A percentile compares a stretch with the other conserved stretches of the same genome.
These are phyloP conservation scores for Taiozyma sp. DNA, from an alignment of 1,139 yeast species.

Conservation along the genomic window DNA sequence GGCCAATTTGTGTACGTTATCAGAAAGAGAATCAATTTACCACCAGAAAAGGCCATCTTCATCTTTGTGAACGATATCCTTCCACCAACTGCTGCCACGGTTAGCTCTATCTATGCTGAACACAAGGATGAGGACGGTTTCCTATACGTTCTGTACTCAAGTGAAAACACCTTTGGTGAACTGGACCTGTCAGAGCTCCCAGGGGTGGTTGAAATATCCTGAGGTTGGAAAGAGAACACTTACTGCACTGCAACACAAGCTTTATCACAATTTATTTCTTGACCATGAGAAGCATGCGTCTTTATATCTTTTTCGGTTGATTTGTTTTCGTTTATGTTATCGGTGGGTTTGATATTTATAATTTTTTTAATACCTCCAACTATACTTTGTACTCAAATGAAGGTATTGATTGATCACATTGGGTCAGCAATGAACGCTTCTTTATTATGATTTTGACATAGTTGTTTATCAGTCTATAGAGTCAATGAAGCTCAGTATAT, in stretches of 20 bases:
- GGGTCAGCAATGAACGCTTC: neutral
- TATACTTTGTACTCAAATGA: neutral
- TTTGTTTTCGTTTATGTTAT: neutral
- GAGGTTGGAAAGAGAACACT: neutral
- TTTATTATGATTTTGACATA: neutral
- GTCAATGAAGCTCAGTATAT: conserved; percentile 11
- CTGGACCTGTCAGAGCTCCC: conserved; percentile 1
- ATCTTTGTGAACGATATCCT: conserved; percentile 93
- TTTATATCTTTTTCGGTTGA: neutral
- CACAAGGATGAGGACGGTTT: conserved; percentile 98
- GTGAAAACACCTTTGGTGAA: conserved; percentile 77
- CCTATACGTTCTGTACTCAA: conserved; percentile 86
- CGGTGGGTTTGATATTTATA: neutral
- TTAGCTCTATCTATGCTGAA: conserved; percentile 92
- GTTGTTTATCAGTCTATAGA: neutral
- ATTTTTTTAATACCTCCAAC: neutral
- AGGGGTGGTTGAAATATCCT: conserved; percentile 1
- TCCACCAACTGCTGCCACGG: conserved; percentile 96
- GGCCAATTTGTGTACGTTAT: conserved; percentile 98
- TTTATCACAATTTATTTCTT: neutral
- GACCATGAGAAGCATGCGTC: neutral
- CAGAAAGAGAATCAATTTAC: conserved; percentile 91
- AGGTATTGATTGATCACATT: neutral
- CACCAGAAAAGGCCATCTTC: conserved; percentile 96
- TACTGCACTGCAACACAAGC: neutral